Evolutionary conservation across 352 stramenopile genomes (phyloP).

Genomic region (Thalassiosira mediterranea): DNA sequence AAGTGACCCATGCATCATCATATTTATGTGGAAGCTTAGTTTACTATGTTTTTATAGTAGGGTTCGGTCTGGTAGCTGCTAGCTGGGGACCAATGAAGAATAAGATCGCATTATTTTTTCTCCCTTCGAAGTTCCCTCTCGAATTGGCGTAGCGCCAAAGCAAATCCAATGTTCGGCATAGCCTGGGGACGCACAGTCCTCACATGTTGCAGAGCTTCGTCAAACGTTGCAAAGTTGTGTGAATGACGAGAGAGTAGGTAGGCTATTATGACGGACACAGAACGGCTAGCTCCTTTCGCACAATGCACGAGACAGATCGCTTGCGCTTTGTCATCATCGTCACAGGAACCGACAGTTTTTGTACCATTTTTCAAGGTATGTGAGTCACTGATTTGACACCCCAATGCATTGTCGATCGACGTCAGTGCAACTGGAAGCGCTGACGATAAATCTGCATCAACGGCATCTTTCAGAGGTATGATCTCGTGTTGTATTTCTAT

Average conservation of each 20-base stretch:
- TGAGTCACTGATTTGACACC: not conserved
- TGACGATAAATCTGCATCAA: constrained; percentile 47
- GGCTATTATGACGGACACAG: constrained; percentile 50
- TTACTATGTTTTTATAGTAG: too few species aligned
- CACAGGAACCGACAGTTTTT: not conserved
- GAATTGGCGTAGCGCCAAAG: constrained; percentile 29
- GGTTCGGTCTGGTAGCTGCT: too few species aligned
- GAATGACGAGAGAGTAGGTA: constrained; percentile 48
- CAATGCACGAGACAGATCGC: constrained; percentile 59
- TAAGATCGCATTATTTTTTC: not conserved
- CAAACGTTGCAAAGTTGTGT: constrained; percentile 37
- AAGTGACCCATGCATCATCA: too few species aligned
- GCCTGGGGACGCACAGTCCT: constrained; percentile 35
- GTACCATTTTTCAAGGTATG: too few species aligned
- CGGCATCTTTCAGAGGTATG: constrained; percentile 35
- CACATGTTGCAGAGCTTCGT: constrained; percentile 39
- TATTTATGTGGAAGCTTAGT: too few species aligned
- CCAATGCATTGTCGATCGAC: constrained; percentile 45
- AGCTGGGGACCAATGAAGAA: too few species aligned
- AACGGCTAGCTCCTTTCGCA: constrained; percentile 47
- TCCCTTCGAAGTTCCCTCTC: constrained; percentile 16
- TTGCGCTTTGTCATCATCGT: constrained; percentile 12
- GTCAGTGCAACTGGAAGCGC: constrained; percentile 21
- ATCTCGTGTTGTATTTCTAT: constrained; percentile 36
- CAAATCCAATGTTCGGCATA: constrained; percentile 54